Evolutionary conservation across 495 filamentous ascomycete genomes (phyloP), one percentile per base, ranked within the genome.

Genomic region (Podospora conica): DNA sequence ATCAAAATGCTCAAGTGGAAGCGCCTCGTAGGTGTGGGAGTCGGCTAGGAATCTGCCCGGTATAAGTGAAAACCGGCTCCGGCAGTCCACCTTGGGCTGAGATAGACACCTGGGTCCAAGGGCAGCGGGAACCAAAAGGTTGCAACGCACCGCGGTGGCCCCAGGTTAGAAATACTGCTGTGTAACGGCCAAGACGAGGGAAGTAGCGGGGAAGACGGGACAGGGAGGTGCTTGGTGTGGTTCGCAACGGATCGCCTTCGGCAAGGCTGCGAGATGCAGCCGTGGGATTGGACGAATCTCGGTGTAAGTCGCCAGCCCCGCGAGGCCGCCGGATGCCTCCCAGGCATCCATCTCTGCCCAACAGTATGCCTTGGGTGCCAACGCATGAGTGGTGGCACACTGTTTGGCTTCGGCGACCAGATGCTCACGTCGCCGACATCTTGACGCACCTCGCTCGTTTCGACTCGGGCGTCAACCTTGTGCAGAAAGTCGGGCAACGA

Each of bases 271-370:
- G 28, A 48, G 40, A 48, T 48, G 15, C 11, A 24, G 22, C 8
- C 15, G 20, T 21, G 31, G 10, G 23, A 48, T 25, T 9, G 64
- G 65, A 74, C 72, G 18, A 40, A 11, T 59, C 53, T 74, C 70
- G 70, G 70, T 73, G 70, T 71, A 62, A 7, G 25, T 64, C 33
- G 68, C 66, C 66, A 70, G 70, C 70, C 70, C 55, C 8, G 58
- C 64, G 60, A 62, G 62, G 66, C 63, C 69, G 67, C 70, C 70
- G 63, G 56, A 40, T 29, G 60, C 21, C 25, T 28, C 27, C 53
- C 20, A 64, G 60, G 67, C 67, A 70, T 58, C 63, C 58, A n/a
- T 48, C 56, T 29, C 31, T 60, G 55, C 66, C 65, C 62, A 66
- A 69, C 27, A 9, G 54, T 54, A 64, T 61, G 70, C 68, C 60